Evolutionary conservation across 352 stramenopile species (phyloP).

Genomic region (Globisporangium lucens): DNA sequence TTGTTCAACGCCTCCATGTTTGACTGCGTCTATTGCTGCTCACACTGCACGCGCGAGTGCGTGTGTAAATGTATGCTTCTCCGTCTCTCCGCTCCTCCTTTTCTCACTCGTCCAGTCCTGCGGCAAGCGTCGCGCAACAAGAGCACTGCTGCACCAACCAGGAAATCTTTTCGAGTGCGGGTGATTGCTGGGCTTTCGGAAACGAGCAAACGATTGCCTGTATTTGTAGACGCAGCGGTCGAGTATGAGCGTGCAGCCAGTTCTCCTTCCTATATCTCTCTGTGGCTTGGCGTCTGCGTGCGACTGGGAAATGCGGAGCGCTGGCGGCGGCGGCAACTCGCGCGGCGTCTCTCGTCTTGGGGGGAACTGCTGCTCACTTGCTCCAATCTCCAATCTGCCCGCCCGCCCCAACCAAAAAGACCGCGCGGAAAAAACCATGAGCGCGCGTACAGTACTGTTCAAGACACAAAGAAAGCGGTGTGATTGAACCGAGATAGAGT

Average conservation of each 20-base stretch:
- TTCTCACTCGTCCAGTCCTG: not conserved
- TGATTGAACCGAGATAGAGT: not conserved
- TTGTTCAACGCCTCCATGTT: constrained; percentile 70
- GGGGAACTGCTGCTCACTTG: not conserved
- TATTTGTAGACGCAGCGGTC: not conserved
- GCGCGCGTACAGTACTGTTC: not conserved
- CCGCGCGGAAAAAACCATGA: constrained; percentile 3
- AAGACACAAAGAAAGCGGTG: not conserved
- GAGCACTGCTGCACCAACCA: not conserved
- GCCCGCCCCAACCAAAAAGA: not conserved
- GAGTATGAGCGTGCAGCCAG: not conserved
- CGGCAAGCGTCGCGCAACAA: not conserved
- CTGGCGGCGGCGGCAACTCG: not conserved
- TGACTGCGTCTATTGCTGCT: not conserved
- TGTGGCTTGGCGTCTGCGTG: not conserved
- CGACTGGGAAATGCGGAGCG: not conserved
- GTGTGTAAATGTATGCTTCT: not conserved
- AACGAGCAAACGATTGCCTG: not conserved
- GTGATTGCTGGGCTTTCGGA: not conserved
- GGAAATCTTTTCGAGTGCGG: not conserved
- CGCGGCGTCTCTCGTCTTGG: not conserved
- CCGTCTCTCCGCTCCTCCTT: not conserved
- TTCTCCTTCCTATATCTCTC: not conserved
- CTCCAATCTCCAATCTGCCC: not conserved
- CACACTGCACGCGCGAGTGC: not conserved